Evolutionary conservation across 2,329 filamentous ascomycete species (phyloP).

Genomic region (Gnomoniopsis sp.): DNA sequence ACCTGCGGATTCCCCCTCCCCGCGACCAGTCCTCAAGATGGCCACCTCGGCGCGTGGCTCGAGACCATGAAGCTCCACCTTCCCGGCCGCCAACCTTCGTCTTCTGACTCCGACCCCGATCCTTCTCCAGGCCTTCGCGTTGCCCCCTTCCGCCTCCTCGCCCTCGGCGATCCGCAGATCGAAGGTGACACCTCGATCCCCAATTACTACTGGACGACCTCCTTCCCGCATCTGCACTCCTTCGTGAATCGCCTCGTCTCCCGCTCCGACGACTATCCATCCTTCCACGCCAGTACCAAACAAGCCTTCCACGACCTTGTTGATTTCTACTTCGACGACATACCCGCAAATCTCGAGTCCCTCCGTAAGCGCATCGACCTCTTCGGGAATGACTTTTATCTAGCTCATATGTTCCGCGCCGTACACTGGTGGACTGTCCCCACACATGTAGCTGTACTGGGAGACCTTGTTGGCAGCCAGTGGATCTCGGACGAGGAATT

Average conservation of each 20-base stretch:
- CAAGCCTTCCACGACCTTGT: conserved; percentile 55
- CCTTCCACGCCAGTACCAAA: conserved; percentile 49
- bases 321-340: conserved; percentile 64
- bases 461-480: conserved; percentile 89
- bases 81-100: conserved; percentile 23
- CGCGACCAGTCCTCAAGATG: conserved; percentile 11
- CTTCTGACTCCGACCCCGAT: conserved; percentile 19
- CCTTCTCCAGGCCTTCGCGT: conserved; percentile 21
- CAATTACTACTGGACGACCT: conserved; percentile 43
- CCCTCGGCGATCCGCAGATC: conserved; percentile 87
- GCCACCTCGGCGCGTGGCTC: conserved; percentile 29
- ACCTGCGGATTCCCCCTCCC: conserved; percentile 73
- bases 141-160: conserved; percentile 82
- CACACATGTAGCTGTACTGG: conserved; percentile 84
- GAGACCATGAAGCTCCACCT: conserved; percentile 41
- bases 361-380: conserved; percentile 80
- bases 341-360: conserved; percentile 63
- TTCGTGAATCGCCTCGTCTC: conserved; percentile 40
- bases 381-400: conserved; percentile 90
- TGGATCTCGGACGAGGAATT: conserved; percentile 92
- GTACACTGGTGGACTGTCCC: conserved; percentile 80
- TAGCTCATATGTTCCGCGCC: conserved; percentile 86
- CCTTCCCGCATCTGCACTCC: conserved; percentile 51
- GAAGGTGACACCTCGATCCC: conserved; percentile 88
- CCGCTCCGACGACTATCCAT: conserved; percentile 24